These are phyloP conservation scores for Eustoma russellianum DNA, from an alignment of 257 asterid species.

Conservation along the genomic window DNA sequence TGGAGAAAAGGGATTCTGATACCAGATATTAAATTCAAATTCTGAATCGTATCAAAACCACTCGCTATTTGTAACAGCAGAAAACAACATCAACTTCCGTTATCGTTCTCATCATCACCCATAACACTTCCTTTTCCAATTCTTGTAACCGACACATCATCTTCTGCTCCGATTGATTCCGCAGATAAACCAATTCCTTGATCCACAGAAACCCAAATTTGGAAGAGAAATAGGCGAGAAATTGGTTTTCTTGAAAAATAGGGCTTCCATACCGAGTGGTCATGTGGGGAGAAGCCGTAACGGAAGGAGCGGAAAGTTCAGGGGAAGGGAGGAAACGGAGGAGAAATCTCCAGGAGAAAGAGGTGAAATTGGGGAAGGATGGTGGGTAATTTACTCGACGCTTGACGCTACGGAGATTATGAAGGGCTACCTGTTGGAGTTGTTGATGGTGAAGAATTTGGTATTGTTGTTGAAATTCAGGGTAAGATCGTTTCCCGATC, in stretches of 20 bases:
- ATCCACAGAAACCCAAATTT: constrained; percentile 20
- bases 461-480: constrained; percentile 44
- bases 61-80: constrained; percentile 52
- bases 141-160: constrained; percentile 55
- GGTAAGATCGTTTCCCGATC: constrained; percentile 55
- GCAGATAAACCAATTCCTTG: constrained; percentile 12
- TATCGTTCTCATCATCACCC: constrained; percentile 47
- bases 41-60: constrained; percentile 76
- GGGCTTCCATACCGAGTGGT: constrained; percentile 40
- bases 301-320: constrained; percentile 28
- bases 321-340: constrained; percentile 12
- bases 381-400: constrained; percentile 45
- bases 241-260: constrained; percentile 27
- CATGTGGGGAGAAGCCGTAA: constrained; percentile 31
- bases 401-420: constrained; percentile 56
- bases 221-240: constrained; percentile 14
- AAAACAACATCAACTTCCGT: constrained; percentile 28
- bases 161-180: constrained; percentile 33
- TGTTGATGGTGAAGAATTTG: constrained; percentile 30
- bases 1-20: constrained; percentile 34
- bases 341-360: constrained; percentile 50
- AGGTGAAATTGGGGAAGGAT: constrained; percentile 47
- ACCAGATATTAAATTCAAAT: constrained; percentile 23
- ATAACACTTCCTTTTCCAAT: constrained; percentile 67
- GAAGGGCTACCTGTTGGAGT: constrained; percentile 40